Percentiles rank a stretch among this genome's conserved stretches.
These are phyloP conservation scores for Mycena alexandri DNA, from an alignment of 768 basidiomycete species.

Conservation along the genomic window DNA sequence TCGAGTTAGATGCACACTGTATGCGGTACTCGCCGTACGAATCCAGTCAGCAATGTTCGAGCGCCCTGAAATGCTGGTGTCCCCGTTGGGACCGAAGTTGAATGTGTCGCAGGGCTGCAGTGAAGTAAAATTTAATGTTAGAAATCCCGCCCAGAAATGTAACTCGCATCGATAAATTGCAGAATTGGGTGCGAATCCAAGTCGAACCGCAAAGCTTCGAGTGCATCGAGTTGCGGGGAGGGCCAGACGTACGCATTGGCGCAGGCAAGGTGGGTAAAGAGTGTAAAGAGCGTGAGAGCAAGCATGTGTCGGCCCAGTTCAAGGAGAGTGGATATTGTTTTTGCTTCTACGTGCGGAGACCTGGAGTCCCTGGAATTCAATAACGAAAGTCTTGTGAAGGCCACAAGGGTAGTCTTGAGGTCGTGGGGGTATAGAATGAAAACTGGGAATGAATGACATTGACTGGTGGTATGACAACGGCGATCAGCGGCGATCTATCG, in stretches of 20 bases:
- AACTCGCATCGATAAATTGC: not conserved
- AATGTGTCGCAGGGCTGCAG: not conserved
- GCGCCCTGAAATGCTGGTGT: not conserved
- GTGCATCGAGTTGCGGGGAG: conserved; percentile 2
- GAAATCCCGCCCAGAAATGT: too few relatives aligned
- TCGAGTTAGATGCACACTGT: not conserved
- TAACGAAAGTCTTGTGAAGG: too few relatives aligned
- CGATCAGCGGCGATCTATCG: too few relatives aligned
- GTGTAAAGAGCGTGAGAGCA: not conserved
- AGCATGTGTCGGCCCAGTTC: too few relatives aligned
- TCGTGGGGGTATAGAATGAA: too few relatives aligned
- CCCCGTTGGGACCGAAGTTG: not conserved
- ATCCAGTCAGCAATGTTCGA: not conserved
- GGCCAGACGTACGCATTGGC: conserved; percentile 6
- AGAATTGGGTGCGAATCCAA: not conserved
- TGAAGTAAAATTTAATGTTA: too few relatives aligned
- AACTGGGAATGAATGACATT: too few relatives aligned
- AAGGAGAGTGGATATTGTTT: too few relatives aligned
- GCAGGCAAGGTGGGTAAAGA: not conserved
- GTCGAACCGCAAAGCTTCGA: not conserved
- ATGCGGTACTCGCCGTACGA: not conserved
- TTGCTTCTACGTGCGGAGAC: too few relatives aligned
- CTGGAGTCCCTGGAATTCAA: too few relatives aligned
- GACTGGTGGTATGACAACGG: too few relatives aligned
- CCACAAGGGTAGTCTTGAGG: too few relatives aligned